Conservation (phyloP, 352 stramenopile species). For the Globisporangium paroecandrum region DNA sequence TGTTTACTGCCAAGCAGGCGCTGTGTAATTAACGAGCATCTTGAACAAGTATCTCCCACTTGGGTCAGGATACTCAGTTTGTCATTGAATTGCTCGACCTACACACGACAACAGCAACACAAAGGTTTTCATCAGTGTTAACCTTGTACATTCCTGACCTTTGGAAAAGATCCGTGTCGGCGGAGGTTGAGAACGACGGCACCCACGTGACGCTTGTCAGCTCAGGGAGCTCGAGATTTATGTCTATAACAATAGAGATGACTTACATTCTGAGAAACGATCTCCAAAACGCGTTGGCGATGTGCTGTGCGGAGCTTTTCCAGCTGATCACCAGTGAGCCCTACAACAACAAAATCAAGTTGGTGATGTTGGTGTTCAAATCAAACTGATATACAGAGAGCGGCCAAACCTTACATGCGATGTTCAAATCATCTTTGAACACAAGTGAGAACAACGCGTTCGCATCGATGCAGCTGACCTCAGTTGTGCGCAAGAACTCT, state of each 20-base stretch:
- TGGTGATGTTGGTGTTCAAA: too few relatives aligned
- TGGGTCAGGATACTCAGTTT: constrained; percentile 58
- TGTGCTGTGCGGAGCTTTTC: constrained; percentile 51
- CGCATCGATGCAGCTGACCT: constrained; percentile 64
- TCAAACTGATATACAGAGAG: neutral
- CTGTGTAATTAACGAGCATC: constrained; percentile 34
- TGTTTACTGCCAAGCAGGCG: constrained; percentile 22
- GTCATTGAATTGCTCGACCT: constrained; percentile 48
- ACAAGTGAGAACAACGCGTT: constrained; percentile 68
- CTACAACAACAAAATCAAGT: constrained; percentile 19
- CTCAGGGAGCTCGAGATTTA: constrained; percentile 2
- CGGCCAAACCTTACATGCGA: constrained; percentile 46
- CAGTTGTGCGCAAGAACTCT: constrained; percentile 46
- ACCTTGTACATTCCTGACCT: neutral
- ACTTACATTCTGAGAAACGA: constrained; percentile 45
- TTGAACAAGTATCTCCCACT: constrained; percentile 43
- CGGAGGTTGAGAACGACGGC: neutral
- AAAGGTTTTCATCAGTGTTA: neutral
- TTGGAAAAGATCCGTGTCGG: constrained; percentile 10
- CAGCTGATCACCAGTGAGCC: constrained; percentile 63
- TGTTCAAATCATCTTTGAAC: constrained; percentile 80
- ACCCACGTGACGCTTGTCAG: neutral
- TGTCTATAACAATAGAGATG: too few relatives aligned
- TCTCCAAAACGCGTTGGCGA: constrained; percentile 52
- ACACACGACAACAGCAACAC: neutral